Evolutionary conservation across 306 rosid species (phyloP).

Genomic region (Hippophae tibetana): DNA sequence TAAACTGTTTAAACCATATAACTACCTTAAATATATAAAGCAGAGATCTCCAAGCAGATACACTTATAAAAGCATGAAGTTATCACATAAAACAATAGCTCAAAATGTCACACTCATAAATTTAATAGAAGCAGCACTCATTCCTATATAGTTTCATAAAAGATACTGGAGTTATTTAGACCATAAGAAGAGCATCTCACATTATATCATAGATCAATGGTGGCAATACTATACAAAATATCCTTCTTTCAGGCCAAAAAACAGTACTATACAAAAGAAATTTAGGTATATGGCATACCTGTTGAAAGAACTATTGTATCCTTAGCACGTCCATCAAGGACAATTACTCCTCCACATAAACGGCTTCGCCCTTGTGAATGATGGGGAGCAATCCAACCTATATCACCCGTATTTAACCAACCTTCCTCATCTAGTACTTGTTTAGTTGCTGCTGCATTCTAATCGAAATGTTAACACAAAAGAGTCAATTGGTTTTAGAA

Average conservation of each 20-base stretch:
- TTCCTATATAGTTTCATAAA: not conserved
- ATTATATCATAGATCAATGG: not conserved
- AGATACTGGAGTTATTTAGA: not conserved
- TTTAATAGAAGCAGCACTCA: no score
- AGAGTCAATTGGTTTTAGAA: not conserved
- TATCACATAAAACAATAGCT: no score
- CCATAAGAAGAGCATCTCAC: not conserved
- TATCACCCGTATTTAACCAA: constrained; percentile 85
- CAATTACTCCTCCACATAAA: constrained; percentile 58
- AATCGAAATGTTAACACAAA: constrained; percentile 15
- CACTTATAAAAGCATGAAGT: no score
- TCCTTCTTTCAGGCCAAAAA: no score
- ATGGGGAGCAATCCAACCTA: constrained; percentile 81
- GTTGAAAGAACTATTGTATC: constrained; percentile 92
- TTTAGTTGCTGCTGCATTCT: constrained; percentile 72
- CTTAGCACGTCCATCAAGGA: constrained; percentile 88
- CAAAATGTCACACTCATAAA: no score
- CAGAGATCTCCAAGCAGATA: no score
- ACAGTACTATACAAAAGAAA: not conserved
- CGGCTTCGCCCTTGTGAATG: constrained; percentile 70
- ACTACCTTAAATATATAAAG: no score
- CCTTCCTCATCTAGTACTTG: constrained; percentile 62
- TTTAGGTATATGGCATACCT: constrained; percentile 35
- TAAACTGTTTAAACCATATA: no score
- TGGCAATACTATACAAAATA: no score